A percentile compares a stretch with the other conserved stretches of the same genome.
phyloP scores from a whole-genome alignment of 2,329 filamentous ascomycete genomes.

The Sarocladiaceae sp. region DNA sequence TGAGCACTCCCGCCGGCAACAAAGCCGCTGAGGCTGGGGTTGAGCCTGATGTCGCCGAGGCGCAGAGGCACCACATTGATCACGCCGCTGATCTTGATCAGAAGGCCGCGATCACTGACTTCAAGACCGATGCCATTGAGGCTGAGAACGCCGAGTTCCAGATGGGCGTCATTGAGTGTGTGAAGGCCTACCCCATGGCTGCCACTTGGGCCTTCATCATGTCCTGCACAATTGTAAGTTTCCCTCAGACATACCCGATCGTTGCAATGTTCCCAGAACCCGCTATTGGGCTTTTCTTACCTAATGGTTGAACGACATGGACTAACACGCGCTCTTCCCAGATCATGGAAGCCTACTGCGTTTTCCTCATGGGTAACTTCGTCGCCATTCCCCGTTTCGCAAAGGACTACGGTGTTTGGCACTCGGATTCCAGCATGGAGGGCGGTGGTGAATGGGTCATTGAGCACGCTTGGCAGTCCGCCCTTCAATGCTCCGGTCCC shows the following conservation, averaged over 20 bases:
- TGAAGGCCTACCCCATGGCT: conserved; percentile 37
- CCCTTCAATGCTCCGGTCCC: conserved; percentile 26
- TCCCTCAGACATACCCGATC: not conserved
- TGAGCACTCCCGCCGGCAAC: not conserved
- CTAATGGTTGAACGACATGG: not conserved
- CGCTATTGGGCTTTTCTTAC: too few species aligned
- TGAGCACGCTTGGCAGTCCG: conserved; percentile 24
- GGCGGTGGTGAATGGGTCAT: conserved; percentile 17
- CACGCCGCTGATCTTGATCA: conserved; percentile 9
- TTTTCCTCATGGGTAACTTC: conserved; percentile 31
- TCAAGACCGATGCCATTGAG: conserved; percentile 15
- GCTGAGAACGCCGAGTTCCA: conserved; percentile 38
- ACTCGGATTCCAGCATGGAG: conserved; percentile 12
- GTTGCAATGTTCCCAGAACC: not conserved
- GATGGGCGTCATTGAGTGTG: conserved; percentile 33
- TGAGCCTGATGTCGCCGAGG: not conserved
- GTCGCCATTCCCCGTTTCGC: conserved; percentile 36
- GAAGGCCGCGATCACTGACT: conserved; percentile 4
- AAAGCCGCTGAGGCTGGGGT: conserved; percentile 8
- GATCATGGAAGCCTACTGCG: conserved; percentile 47
- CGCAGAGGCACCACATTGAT: not conserved
- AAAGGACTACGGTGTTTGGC: conserved; percentile 29
- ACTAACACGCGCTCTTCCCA: conserved; percentile 14
- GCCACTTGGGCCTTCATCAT: conserved; percentile 43
- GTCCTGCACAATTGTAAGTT: conserved; percentile 45